phyloP scores from a whole-genome alignment of 2,329 filamentous ascomycete genomes.

The Aureobasidium musti region DNA sequence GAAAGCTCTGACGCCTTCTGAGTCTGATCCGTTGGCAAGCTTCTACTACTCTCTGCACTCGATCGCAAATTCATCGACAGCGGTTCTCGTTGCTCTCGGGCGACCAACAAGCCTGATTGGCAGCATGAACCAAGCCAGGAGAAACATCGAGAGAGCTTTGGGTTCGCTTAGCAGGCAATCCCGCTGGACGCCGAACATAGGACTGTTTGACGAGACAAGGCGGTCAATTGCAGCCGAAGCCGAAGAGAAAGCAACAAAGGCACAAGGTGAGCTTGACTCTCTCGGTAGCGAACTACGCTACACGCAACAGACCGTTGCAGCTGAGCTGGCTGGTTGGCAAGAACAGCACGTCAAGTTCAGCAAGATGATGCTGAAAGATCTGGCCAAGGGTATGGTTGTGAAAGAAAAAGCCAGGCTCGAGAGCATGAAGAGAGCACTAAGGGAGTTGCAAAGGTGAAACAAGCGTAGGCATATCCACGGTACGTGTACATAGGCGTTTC shows the following conservation, averaged over 20 bases:
- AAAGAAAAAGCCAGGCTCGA: conserved; percentile 77
- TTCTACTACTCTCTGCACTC: conserved; percentile 78
- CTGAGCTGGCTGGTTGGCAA: conserved; percentile 91
- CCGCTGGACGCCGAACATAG: conserved; percentile 68
- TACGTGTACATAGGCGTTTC: conserved; percentile 19
- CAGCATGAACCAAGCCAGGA: conserved; percentile 71
- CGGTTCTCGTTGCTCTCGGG: conserved; percentile 75
- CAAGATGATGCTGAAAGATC: conserved; percentile 69
- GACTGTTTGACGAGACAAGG: conserved; percentile 80
- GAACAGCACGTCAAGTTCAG: conserved; percentile 81
- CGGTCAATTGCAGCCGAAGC: conserved; percentile 80
- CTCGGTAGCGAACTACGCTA: conserved; percentile 83
- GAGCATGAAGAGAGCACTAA: conserved; percentile 75
- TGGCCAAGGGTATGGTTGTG: conserved; percentile 77
- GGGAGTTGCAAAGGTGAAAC: conserved; percentile 49
- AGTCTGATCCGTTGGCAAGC: conserved; percentile 69
- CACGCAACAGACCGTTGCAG: conserved; percentile 89
- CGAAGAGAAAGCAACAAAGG: conserved; percentile 73
- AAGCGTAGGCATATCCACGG: not conserved
- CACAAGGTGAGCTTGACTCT: conserved; percentile 68
- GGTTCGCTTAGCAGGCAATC: conserved; percentile 72
- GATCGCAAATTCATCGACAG: conserved; percentile 79
- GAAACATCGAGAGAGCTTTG: conserved; percentile 75
- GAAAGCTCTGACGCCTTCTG: conserved; percentile 63
- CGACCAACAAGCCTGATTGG: conserved; percentile 77